Percentiles rank a stretch among this genome's conserved stretches.
phyloP scores from a whole-genome alignment of 2,329 filamentous ascomycete species.

The Thelonectria olida region DNA sequence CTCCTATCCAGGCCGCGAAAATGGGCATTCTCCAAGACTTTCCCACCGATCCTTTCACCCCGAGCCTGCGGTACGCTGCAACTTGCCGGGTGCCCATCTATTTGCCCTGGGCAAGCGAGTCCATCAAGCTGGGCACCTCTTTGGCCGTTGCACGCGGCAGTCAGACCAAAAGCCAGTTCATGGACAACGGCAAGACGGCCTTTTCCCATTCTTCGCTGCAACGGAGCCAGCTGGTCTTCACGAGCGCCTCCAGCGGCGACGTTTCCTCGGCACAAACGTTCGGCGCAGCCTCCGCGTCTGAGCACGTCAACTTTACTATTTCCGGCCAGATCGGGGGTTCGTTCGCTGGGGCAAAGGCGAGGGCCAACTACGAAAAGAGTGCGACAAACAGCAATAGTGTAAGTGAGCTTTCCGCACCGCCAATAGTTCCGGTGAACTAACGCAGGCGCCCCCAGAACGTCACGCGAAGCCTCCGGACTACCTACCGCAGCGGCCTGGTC shows the following conservation, averaged over 20 bases:
- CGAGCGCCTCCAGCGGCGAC: too few relatives aligned
- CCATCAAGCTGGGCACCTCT: neutral
- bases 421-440: neutral
- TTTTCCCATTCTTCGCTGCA: too few relatives aligned
- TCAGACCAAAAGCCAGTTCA: too few relatives aligned
- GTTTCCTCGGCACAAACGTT: too few relatives aligned
- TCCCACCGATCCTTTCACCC: neutral
- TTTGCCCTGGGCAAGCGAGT: neutral
- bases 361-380: neutral
- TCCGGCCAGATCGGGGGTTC: neutral
- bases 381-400: conserved; percentile 2
- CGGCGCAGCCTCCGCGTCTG: too few relatives aligned
- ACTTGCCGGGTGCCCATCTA: neutral
- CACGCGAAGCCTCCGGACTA: neutral
- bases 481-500: conserved; percentile 1
- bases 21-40: too few relatives aligned
- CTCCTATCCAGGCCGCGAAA: too few relatives aligned
- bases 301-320: neutral
- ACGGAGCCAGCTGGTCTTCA: too few relatives aligned
- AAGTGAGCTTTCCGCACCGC: neutral
- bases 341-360: neutral
- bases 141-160: too few relatives aligned
- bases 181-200: too few relatives aligned
- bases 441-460: neutral
- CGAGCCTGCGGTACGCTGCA: neutral